Evolutionary conservation across 441 rosid genomes (phyloP).

Genomic region (Euphorbia schlechtendalii): DNA sequence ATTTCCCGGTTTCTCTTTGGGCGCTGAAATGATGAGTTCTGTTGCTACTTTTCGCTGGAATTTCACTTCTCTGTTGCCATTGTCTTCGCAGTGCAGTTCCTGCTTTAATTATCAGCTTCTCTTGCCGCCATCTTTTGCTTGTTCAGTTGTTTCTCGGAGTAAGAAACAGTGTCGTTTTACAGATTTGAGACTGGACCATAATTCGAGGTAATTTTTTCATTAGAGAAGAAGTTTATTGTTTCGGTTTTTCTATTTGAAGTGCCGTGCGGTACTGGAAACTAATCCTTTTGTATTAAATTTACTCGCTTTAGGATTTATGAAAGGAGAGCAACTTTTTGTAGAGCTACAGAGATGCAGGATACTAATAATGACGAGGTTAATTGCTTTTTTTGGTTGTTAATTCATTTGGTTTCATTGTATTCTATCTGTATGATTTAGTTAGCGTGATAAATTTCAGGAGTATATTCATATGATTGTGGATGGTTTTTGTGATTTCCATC

Average conservation of each 20-base stretch:
- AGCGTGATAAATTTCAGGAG: neutral
- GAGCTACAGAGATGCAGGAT: slow-evolving; percentile 60
- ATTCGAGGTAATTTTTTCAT: slow-evolving; percentile 36
- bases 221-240: neutral
- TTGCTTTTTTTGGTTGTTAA: neutral
- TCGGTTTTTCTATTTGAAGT: neutral
- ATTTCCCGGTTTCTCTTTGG: neutral
- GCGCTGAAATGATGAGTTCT: slow-evolving; percentile 39
- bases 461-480: neutral
- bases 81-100: slow-evolving; percentile 32
- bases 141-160: slow-evolving; percentile 29
- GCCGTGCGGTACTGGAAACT: neutral
- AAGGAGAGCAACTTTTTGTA: slow-evolving; percentile 44
- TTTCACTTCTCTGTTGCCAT: slow-evolving; percentile 24
- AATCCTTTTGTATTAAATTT: slow-evolving; percentile 3
- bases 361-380: slow-evolving; percentile 56
- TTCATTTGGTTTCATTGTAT: neutral
- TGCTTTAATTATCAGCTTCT: slow-evolving; percentile 28
- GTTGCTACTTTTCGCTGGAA: slow-evolving; percentile 47
- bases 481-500: neutral
- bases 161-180: slow-evolving; percentile 17
- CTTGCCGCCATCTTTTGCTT: slow-evolving; percentile 20
- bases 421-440: neutral
- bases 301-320: slow-evolving; percentile 37
- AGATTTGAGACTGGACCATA: slow-evolving; percentile 22